Evolutionary conservation across 1,284 basidiomycete genomes (phyloP).

Genomic region (Inonotus obliquus): DNA sequence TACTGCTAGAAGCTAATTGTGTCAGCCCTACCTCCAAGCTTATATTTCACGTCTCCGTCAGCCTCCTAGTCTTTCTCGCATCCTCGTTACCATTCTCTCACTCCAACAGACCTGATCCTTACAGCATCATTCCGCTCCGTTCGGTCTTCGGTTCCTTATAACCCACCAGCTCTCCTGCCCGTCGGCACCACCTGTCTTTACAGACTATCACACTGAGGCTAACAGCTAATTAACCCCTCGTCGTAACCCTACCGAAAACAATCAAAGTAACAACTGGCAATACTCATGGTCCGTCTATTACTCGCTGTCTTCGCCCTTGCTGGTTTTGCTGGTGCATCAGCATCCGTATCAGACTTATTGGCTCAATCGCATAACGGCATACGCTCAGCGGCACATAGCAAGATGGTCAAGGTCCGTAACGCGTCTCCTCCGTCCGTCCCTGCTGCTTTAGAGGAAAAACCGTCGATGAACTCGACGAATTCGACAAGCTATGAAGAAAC

Average conservation of each 20-base stretch:
- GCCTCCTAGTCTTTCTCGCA: not conserved
- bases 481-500: not conserved
- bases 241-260: not conserved
- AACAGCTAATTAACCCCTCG: not conserved
- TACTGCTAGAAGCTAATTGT: not conserved
- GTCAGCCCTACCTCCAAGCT: too few species aligned
- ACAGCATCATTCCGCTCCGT: not conserved
- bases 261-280: not conserved
- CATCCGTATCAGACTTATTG: not conserved
- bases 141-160: not conserved
- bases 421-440: conserved; percentile 33
- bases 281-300: conserved; percentile 1
- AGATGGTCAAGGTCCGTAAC: conserved; percentile 4
- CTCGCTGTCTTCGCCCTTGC: conserved; percentile 4
- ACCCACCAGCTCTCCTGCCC: not conserved
- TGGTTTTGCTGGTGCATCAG: conserved; percentile 15
- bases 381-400: conserved; percentile 1
- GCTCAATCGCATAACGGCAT: not conserved
- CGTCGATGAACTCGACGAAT: conserved; percentile 34
- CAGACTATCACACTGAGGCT: not conserved
- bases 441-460: conserved; percentile 25
- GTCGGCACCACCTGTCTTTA: not conserved
- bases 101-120: not conserved
- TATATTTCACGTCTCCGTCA: not conserved
- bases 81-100: not conserved